Conservation (phyloP, 2,329 filamentous ascomycete species). For the Trichophyton schoenleinii region DNA sequence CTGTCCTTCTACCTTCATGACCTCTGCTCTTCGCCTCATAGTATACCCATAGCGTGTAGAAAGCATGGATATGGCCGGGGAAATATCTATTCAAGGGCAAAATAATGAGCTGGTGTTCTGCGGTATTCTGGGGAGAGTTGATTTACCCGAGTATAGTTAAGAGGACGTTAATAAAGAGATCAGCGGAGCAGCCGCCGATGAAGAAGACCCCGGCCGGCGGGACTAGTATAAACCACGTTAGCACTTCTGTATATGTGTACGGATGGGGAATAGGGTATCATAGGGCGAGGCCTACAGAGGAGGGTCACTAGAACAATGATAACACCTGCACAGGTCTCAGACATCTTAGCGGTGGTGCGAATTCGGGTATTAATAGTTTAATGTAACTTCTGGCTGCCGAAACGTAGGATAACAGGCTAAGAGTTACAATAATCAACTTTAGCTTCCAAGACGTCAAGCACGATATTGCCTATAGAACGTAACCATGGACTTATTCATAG, state of each 20-base stretch:
- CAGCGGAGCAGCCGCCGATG: constrained; percentile 52
- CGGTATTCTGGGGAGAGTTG: constrained; percentile 4
- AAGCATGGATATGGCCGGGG: constrained; percentile 67
- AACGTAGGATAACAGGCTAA: too few relatives aligned
- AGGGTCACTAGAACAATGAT: constrained; percentile 37
- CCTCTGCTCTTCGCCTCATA: constrained; percentile 47
- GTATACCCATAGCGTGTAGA: constrained; percentile 74
- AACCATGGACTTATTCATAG: too few relatives aligned
- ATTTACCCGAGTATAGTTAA: constrained; percentile 52
- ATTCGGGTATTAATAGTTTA: neutral
- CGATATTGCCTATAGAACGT: too few relatives aligned
- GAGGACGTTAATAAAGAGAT: constrained; percentile 55
- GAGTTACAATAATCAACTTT: too few relatives aligned
- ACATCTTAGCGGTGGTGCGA: constrained; percentile 7
- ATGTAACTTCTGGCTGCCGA: too few relatives aligned
- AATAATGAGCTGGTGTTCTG: neutral
- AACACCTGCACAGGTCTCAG: constrained; percentile 26
- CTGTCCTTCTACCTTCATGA: constrained; percentile 14
- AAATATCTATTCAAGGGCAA: constrained; percentile 42
- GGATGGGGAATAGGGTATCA: neutral
- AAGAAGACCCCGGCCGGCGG: constrained; percentile 53
- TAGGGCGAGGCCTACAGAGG: constrained; percentile 24
- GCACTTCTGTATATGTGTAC: neutral
- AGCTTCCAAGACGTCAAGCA: too few relatives aligned
- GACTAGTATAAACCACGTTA: constrained; percentile 33